Evolutionary conservation across 495 filamentous ascomycete species (phyloP).

Genomic region (Mytilinidion resinicola): DNA sequence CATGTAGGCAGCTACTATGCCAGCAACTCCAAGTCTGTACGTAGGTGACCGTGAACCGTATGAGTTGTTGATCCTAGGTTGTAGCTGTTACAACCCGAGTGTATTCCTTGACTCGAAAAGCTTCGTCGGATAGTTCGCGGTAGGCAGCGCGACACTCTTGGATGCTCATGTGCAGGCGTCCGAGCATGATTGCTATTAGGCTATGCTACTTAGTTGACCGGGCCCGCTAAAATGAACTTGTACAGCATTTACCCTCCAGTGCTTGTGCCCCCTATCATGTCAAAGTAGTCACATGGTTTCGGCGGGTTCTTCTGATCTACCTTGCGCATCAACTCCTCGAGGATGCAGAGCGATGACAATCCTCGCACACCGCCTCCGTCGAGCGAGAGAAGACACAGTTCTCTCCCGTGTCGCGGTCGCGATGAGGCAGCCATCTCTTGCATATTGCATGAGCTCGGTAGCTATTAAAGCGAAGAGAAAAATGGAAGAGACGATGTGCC

Average conservation of each 20-base stretch:
- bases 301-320: background rate
- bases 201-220: no score
- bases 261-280: conserved; percentile 23
- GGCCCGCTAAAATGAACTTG: background rate
- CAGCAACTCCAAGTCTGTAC: no score
- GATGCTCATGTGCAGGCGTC: conserved; percentile 9
- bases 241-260: conserved; percentile 22
- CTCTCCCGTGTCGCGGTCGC: no score
- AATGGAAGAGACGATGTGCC: no score
- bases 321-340: conserved; percentile 13
- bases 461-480: no score
- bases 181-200: conserved; percentile 18
- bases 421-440: no score
- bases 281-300: conserved; percentile 20
- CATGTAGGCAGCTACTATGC: no score
- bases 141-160: conserved; percentile 6
- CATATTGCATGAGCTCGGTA: no score
- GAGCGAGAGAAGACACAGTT: conserved; percentile 1
- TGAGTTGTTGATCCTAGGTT: no score
- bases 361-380: conserved; percentile 22
- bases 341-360: conserved; percentile 10
- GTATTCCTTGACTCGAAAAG: no score
- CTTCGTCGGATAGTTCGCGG: background rate
- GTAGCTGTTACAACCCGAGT: no score
- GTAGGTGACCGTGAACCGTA: no score